A percentile compares a stretch with the other conserved stretches of the same genome.
Evolutionary conservation across 1,139 yeast species (phyloP).

Genomic region (Saccharomyces hybrid): DNA sequence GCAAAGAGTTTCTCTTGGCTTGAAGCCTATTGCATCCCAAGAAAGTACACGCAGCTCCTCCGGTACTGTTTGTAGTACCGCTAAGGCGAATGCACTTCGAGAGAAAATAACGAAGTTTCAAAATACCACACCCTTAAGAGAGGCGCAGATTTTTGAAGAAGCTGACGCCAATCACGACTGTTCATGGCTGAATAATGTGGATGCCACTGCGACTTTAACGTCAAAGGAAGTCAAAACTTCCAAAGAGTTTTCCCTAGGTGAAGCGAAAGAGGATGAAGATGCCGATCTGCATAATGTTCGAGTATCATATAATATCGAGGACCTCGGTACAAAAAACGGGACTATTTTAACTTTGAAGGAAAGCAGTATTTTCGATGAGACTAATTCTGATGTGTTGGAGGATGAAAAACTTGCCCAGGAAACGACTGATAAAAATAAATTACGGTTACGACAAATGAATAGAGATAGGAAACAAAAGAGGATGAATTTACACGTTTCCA

Average conservation of each 20-base stretch:
- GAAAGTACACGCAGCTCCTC: neutral
- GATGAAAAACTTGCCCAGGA: slow-evolving; percentile 15
- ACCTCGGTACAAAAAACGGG: slow-evolving; percentile 28
- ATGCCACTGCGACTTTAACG: neutral
- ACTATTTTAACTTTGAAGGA: slow-evolving; percentile 64
- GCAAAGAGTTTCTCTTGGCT: slow-evolving; percentile 42
- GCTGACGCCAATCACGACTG: neutral
- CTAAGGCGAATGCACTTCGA: neutral
- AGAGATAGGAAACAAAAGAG: slow-evolving; percentile 20
- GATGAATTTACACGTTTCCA: slow-evolving; percentile 14
- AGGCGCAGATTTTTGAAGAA: neutral
- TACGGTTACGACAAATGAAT: slow-evolving; percentile 21
- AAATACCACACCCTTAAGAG: neutral
- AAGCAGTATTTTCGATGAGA: slow-evolving; percentile 43
- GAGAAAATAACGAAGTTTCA: neutral
- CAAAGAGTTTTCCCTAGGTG: neutral
- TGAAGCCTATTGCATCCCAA: slow-evolving; percentile 37
- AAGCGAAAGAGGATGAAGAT: slow-evolving; percentile 29
- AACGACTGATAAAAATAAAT: slow-evolving; percentile 15
- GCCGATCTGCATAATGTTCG: slow-evolving; percentile 27
- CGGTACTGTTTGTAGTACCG: neutral
- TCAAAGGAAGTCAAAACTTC: neutral
- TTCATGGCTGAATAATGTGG: neutral
- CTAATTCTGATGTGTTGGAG: slow-evolving; percentile 22
- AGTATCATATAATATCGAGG: slow-evolving; percentile 14